Percentiles rank a stretch among this genome's conserved stretches.
phyloP scores from a whole-genome alignment of 805 yeast species.

The Yamadazyma akitaensis region DNA sequence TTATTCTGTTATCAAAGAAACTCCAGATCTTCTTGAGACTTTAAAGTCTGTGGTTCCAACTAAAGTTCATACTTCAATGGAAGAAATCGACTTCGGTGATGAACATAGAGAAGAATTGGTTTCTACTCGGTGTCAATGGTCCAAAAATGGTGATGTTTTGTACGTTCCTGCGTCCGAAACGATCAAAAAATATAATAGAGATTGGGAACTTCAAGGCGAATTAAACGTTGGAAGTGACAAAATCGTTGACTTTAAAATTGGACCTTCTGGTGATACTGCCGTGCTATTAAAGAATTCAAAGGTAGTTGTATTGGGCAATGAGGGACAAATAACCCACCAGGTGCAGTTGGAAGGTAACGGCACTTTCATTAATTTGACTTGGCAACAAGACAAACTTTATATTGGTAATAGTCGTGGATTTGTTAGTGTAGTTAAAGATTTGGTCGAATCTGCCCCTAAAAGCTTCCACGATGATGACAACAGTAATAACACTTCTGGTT shows the following conservation, averaged over 20 bases:
- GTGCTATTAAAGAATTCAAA: constrained; percentile 41
- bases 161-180: constrained; percentile 53
- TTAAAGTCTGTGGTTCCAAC: constrained; percentile 40
- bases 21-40: constrained; percentile 49
- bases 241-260: constrained; percentile 54
- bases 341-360: constrained; percentile 11
- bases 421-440: constrained; percentile 22
- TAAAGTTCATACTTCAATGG: constrained; percentile 31
- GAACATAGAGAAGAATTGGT: constrained; percentile 46
- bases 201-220: constrained; percentile 25
- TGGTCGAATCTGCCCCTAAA: constrained; percentile 4
- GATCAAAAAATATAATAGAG: constrained; percentile 44
- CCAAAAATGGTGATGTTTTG: constrained; percentile 62
- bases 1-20: constrained; percentile 53
- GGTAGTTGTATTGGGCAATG: constrained; percentile 49
- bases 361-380: constrained; percentile 32
- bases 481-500: constrained; percentile 7
- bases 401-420: constrained; percentile 46
- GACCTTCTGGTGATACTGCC: constrained; percentile 62
- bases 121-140: constrained; percentile 64
- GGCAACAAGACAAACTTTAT: constrained; percentile 27
- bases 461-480: constrained; percentile 15
- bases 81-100: constrained; percentile 33
- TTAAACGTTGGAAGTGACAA: constrained; percentile 12
- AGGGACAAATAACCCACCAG: background rate